Conservation (phyloP, 2,329 filamentous ascomycete species). For the Fusarium hostae region DNA sequence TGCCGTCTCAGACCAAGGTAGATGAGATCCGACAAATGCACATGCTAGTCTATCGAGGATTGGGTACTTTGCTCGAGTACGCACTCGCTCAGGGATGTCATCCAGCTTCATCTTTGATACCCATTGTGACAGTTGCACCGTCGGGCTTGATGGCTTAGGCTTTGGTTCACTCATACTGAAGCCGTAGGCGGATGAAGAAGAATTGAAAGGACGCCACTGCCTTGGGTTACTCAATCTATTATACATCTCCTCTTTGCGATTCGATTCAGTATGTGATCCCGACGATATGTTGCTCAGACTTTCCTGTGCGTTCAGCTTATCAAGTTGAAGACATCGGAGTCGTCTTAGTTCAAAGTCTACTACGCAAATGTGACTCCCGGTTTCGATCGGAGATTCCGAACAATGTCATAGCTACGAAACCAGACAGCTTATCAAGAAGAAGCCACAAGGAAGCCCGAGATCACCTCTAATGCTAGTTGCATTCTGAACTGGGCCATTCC, state of each 20-base stretch:
- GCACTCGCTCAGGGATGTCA: not conserved
- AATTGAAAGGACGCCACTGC: too few relatives aligned
- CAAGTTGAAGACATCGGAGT: not conserved
- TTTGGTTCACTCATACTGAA: not conserved
- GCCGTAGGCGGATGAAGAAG: not conserved
- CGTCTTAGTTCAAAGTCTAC: not conserved
- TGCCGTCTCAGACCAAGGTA: constrained; percentile 4
- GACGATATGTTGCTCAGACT: not conserved
- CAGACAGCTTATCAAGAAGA: not conserved
- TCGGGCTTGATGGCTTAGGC: not conserved
- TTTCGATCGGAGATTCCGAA: not conserved
- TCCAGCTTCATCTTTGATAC: not conserved
- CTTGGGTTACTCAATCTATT: not conserved
- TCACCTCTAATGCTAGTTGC: not conserved
- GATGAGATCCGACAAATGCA: constrained; percentile 5
- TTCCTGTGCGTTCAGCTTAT: not conserved
- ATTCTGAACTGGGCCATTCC: not conserved
- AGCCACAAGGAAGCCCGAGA: not conserved
- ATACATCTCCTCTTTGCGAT: not conserved
- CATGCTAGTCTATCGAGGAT: constrained; percentile 2
- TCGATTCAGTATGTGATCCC: not conserved
- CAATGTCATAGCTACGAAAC: not conserved
- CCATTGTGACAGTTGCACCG: constrained; percentile 4
- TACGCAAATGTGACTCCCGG: not conserved
- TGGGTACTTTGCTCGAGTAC: not conserved